Evolutionary conservation across 805 yeast genomes (phyloP).

Genomic region (Candida corydali): DNA sequence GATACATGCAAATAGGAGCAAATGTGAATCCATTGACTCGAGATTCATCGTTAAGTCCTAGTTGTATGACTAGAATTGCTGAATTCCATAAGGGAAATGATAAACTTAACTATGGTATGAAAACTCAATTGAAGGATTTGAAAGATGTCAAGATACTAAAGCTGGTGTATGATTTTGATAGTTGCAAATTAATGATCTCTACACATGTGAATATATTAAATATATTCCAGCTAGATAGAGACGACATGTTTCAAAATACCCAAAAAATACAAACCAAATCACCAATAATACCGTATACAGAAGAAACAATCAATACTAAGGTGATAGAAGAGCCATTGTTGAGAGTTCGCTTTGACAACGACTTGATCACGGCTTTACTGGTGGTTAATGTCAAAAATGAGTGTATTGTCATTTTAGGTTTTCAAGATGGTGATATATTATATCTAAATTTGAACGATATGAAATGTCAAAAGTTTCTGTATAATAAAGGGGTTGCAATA

Average conservation of each 20-base stretch:
- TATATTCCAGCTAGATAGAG: slow-evolving; percentile 33
- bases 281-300: slow-evolving; percentile 2
- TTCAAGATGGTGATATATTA: slow-evolving; percentile 62
- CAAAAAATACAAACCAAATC: slow-evolving; percentile 8
- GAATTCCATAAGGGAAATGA: slow-evolving; percentile 27
- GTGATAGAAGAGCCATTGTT: slow-evolving; percentile 44
- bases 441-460: slow-evolving; percentile 52
- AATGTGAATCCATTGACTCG: slow-evolving; percentile 48
- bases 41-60: slow-evolving; percentile 55
- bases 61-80: slow-evolving; percentile 36
- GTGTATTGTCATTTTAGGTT: slow-evolving; percentile 56
- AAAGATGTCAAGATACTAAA: slow-evolving; percentile 3
- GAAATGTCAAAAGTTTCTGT: slow-evolving; percentile 40
- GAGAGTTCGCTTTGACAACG: slow-evolving; percentile 32
- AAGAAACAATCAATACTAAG: slow-evolving; percentile 7
- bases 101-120: slow-evolving; percentile 18
- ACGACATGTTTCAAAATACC: slow-evolving; percentile 20
- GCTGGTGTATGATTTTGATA: slow-evolving; percentile 1
- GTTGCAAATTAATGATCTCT: slow-evolving; percentile 34
- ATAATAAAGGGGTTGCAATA: slow-evolving; percentile 32
- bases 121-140: slow-evolving; percentile 3
- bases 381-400: slow-evolving; percentile 21
- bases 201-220: slow-evolving; percentile 50
- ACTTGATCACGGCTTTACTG: slow-evolving; percentile 36
- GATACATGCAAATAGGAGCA: slow-evolving; percentile 49